Percentiles rank a stretch among this genome's conserved stretches.
phyloP scores from a whole-genome alignment of 805 yeast species.

The Pichia phayaonensis region DNA sequence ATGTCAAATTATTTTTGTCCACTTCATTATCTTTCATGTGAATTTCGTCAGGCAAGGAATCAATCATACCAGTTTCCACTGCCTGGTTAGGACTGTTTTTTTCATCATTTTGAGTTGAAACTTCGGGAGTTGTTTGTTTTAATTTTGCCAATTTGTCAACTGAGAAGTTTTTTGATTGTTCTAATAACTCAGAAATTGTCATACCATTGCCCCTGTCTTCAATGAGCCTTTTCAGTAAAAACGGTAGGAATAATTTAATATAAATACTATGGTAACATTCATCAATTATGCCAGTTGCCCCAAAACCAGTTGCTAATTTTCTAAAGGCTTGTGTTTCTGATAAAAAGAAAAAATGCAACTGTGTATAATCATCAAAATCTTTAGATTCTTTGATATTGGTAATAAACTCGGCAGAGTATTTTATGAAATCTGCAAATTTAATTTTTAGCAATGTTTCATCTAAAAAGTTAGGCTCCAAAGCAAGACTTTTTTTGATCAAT shows the following conservation, averaged over 20 bases:
- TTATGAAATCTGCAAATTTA: constrained; percentile 36
- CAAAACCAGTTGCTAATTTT: constrained; percentile 72
- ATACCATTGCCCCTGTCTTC: not conserved
- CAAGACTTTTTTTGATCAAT: constrained; percentile 39
- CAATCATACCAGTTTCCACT: too few species aligned
- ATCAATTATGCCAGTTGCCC: constrained; percentile 68
- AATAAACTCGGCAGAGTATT: constrained; percentile 29
- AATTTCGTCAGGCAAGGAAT: not conserved
- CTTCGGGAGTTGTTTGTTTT: constrained; percentile 1
- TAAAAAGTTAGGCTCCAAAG: constrained; percentile 38
- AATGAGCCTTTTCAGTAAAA: constrained; percentile 8
- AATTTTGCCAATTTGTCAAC: not conserved
- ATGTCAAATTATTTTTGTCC: not conserved
- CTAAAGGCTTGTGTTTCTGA: constrained; percentile 52
- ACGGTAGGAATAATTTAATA: constrained; percentile 37
- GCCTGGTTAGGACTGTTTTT: not conserved
- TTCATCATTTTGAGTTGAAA: not conserved
- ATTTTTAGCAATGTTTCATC: constrained; percentile 44
- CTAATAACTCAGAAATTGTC: not conserved
- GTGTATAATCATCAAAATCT: constrained; percentile 32
- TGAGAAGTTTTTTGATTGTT: not conserved
- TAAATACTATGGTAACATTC: constrained; percentile 61
- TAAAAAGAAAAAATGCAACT: constrained; percentile 36
- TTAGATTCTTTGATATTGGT: constrained; percentile 20
- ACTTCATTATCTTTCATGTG: not conserved